These are phyloP conservation scores for Vairimorpha ceranae DNA, from an alignment of 371 early-diverging fungal genomes.

Conservation along the genomic window DNA sequence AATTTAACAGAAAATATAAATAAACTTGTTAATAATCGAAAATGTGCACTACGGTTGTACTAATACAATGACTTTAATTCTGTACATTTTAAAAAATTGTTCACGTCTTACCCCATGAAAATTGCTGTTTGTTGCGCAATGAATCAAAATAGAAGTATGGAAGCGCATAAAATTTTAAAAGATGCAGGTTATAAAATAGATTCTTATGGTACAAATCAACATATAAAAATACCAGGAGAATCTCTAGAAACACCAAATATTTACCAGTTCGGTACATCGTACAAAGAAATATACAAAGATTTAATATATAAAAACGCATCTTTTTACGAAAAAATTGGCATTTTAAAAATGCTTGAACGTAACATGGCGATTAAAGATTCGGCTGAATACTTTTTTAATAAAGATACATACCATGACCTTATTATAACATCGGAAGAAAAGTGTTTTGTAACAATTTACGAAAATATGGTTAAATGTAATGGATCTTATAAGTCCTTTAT, in stretches of 20 bases:
- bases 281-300: constrained; percentile 76
- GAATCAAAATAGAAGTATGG: constrained; percentile 92
- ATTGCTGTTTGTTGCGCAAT: constrained; percentile 85
- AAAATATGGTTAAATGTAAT: constrained; percentile 53
- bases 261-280: constrained; percentile 80
- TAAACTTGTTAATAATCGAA: too few relatives aligned
- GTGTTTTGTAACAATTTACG: constrained; percentile 80
- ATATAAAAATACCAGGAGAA: constrained; percentile 82
- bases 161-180: constrained; percentile 73
- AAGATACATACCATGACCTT: constrained; percentile 71
- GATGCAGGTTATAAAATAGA: constrained; percentile 70
- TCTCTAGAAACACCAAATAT: constrained; percentile 75
- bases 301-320: constrained; percentile 68
- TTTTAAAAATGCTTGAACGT: constrained; percentile 78
- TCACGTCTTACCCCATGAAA: constrained; percentile 48
- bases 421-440: constrained; percentile 90
- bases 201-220: constrained; percentile 78
- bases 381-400: constrained; percentile 77
- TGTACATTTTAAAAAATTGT: too few relatives aligned
- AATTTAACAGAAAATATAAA: too few relatives aligned
- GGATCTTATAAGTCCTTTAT: constrained; percentile 67
- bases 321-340: constrained; percentile 72
- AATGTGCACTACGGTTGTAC: too few relatives aligned
- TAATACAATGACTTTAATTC: too few relatives aligned
- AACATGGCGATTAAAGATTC: constrained; percentile 78